These are phyloP conservation scores for Raffaelea ambrosiae DNA, from an alignment of 2,329 filamentous ascomycete species.

Conservation along the genomic window DNA sequence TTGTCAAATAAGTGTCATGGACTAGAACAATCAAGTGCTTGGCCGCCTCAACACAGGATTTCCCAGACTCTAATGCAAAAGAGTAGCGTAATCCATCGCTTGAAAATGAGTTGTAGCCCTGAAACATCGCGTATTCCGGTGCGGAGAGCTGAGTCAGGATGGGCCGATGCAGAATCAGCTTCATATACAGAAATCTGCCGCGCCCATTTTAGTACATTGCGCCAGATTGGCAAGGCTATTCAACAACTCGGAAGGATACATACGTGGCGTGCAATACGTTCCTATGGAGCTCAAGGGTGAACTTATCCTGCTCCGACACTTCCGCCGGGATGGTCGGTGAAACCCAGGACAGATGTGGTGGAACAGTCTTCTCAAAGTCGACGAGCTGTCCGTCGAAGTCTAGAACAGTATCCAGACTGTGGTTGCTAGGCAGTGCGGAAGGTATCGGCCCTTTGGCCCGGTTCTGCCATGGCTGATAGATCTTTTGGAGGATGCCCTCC, in stretches of 20 bases:
- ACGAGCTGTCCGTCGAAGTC: constrained; percentile 8
- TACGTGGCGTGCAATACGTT: constrained; percentile 6
- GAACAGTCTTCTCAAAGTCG: constrained; percentile 5
- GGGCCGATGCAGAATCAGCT: constrained; percentile 8
- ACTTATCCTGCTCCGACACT: neutral
- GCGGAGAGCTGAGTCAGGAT: constrained; percentile 4
- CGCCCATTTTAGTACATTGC: neutral
- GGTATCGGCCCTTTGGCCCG: neutral
- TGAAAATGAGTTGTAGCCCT: neutral
- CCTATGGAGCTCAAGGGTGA: constrained; percentile 1
- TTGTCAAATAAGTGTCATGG: constrained; percentile 4
- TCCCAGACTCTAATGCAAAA: constrained; percentile 8
- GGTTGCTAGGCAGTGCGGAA: neutral
- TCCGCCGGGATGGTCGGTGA: neutral
- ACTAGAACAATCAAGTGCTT: constrained; percentile 5
- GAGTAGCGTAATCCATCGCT: constrained; percentile 7
- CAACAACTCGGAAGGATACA: neutral
- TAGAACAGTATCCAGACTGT: constrained; percentile 8
- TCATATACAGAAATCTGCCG: constrained; percentile 3
- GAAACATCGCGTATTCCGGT: neutral
- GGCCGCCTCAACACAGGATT: constrained; percentile 8
- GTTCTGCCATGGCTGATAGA: constrained; percentile 9
- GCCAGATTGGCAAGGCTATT: neutral
- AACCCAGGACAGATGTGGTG: constrained; percentile 6
- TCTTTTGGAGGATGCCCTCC: constrained; percentile 8